Evolutionary conservation across 805 yeast genomes (phyloP).

Genomic region (Debaryomyces tyrocola): DNA sequence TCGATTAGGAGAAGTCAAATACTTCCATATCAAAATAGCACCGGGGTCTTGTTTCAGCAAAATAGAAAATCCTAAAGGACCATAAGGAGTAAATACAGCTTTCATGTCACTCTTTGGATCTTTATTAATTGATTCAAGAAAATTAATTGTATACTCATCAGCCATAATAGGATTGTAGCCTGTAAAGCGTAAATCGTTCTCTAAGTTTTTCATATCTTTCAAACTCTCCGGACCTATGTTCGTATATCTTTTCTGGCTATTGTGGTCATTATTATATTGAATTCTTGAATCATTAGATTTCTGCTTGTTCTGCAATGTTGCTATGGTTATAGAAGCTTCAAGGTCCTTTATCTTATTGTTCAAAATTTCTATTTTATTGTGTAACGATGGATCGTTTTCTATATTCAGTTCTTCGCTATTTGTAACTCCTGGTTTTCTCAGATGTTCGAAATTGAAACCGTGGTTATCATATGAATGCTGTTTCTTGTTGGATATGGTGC

Average conservation of each 20-base stretch:
- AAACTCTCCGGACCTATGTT: no score
- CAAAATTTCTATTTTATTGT: not conserved
- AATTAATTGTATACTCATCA: slow-evolving; percentile 3
- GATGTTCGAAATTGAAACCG: no score
- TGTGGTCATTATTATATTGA: no score
- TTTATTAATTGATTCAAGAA: not conserved
- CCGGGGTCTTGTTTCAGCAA: not conserved
- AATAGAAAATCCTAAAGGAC: not conserved
- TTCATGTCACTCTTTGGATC: not conserved
- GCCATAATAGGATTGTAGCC: slow-evolving; percentile 5
- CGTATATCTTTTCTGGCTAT: no score
- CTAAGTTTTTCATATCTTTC: not conserved
- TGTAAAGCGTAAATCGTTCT: not conserved
- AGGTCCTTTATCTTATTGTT: slow-evolving; percentile 2
- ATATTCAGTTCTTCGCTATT: no score
- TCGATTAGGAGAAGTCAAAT: not conserved
- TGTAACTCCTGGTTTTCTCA: no score
- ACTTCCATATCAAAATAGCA: not conserved
- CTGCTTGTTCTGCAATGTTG: not conserved
- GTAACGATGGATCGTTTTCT: not conserved
- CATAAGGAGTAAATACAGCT: not conserved
- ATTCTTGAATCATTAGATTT: not conserved
- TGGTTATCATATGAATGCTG: no score
- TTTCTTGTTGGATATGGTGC: not conserved
- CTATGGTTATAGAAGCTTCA: slow-evolving; percentile 7